Evolutionary conservation across 495 filamentous ascomycete genomes (phyloP), one percentile per base, ranked within the genome.

Genomic region (Podospora pseudocomata): DNA sequence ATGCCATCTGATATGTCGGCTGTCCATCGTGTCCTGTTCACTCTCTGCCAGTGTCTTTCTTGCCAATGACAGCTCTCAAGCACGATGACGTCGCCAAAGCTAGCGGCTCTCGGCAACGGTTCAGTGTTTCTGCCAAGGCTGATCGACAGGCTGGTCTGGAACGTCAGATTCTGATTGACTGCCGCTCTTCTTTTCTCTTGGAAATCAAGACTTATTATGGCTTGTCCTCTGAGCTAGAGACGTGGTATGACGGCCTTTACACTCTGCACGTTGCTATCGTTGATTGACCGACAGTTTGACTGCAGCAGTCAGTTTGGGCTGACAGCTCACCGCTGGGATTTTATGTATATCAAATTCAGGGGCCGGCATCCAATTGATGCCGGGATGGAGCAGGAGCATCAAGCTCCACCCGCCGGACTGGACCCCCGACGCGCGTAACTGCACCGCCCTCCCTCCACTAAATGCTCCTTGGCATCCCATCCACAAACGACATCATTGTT

Each of bases 361-460:
- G 69, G 65, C 55, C 63, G 26, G 13, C 20, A 63, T 27, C 69
- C 66, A 71, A 68, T 71, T 28, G 66, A 44, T 4, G 28, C 39
- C 39, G 58, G 23, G 32, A 32, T 65, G 55, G 3, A 57, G 30
- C 65, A 62, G 44, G 56, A 57, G 61, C 5, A 44, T 49, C 63
- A 71, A 65, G 68, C 69, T 68, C 44, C 65, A 53, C 65, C 56
- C 32, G 34, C 27, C 61, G 61, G 61, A 44, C 61, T 63, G 61
- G 61, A 23, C 19, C 32, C 61, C 61, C 61, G 28, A 28, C 27
- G 61, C 61, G 61, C 30, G 61, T 63, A 28, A n/a, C 61, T 63
- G 61, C 61, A 63, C 61, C 16, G 61, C 30, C 27, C 60, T 13
- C 18, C 27, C 27, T 58, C 56, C 26, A 27, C 56, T 15, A 20